Conservation (phyloP, 495 filamentous ascomycete genomes). For the Parathielavia hyrcaniae region DNA sequence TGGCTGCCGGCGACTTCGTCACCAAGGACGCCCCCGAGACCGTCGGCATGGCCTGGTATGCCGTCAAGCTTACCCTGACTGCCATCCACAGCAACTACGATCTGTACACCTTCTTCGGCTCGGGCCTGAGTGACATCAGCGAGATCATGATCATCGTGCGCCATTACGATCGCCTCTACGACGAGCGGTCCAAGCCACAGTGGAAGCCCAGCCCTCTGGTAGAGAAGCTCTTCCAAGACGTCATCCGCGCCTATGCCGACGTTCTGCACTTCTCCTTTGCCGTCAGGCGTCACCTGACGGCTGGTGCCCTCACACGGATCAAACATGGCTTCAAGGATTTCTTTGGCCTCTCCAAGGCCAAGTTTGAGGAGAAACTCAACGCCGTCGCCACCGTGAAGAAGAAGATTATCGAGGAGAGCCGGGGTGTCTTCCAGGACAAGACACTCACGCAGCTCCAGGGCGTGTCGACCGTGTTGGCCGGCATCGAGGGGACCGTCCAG, state of each 20-base stretch:
- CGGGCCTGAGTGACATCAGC: slow-evolving; percentile 27
- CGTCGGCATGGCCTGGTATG: slow-evolving; percentile 30
- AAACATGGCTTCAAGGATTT: slow-evolving; percentile 31
- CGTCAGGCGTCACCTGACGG: slow-evolving; percentile 25
- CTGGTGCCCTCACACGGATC: slow-evolving; percentile 19
- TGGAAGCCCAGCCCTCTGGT: slow-evolving; percentile 26
- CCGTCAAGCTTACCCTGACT: slow-evolving; percentile 25
- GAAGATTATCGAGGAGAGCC: slow-evolving; percentile 29
- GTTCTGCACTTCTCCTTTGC: slow-evolving; percentile 27
- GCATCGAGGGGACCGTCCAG: slow-evolving; percentile 19
- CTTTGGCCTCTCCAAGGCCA: slow-evolving; percentile 23
- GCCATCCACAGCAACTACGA: slow-evolving; percentile 32
- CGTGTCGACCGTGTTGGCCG: slow-evolving; percentile 14
- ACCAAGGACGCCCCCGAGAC: slow-evolving; percentile 26
- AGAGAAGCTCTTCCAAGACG: slow-evolving; percentile 29
- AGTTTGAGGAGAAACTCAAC: slow-evolving; percentile 25
- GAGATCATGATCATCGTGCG: slow-evolving; percentile 31
- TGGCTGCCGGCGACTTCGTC: slow-evolving; percentile 22
- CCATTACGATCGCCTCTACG: slow-evolving; percentile 29
- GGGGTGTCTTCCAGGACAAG: slow-evolving; percentile 29
- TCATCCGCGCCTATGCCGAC: slow-evolving; percentile 21
- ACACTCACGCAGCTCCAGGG: slow-evolving; percentile 21
- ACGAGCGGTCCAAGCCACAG: slow-evolving; percentile 20
- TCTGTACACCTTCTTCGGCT: slow-evolving; percentile 30
- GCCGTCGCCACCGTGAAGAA: slow-evolving; percentile 21